Evolutionary conservation across 768 basidiomycete genomes (phyloP), one percentile per base, ranked within the genome.

Genomic region (Rhodotorula sphaerocarpa): DNA sequence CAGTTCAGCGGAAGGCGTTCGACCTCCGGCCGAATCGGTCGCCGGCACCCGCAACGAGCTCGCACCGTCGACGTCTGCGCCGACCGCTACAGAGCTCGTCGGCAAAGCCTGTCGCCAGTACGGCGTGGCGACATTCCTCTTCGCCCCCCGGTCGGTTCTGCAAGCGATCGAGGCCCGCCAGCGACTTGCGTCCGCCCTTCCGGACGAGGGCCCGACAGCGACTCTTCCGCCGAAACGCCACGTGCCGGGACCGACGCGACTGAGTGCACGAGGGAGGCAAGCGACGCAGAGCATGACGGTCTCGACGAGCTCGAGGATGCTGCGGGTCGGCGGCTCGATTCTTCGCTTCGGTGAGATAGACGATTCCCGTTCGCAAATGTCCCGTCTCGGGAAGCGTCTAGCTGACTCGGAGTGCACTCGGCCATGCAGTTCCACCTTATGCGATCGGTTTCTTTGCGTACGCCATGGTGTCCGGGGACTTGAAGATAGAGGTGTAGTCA

Each of bases 71-170:
- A n/a, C n/a, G n/a, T n/a, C n/a, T 21, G 54, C 55, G 43, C 66
- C 66, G 2, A 30, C 50, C 2, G 61, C 61, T 1, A 31, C 54
- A 3, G 46, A 54, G 2, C 58, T 67, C 27, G 51, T 67, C 28
- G 43, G 34, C 10, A 34, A 45, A 9, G 66, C 61, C 18, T 44
- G 55, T 33, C 1, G 30, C 12, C 57, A 55, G 18, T 63, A 63
- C 55, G 66, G 66, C 31, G 31, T 58, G 11, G 11, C 33, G 23
- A 63, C 39, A 7, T 67, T 55, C 55, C 61, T 67, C 41, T 57
- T 67, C 46, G 66, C 57, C 5, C 47, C 66, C 5, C 61, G 54
- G 21, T 12, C 30, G 11, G 20, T 27, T 7, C 55, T 67, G 16
- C 54, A 57, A 28, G 15, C 28, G 20, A n/a, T 59, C 7, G 57